These are phyloP conservation scores for Penicillium bialowiezense DNA, from an alignment of 495 filamentous ascomycete genomes.

Conservation along the genomic window DNA sequence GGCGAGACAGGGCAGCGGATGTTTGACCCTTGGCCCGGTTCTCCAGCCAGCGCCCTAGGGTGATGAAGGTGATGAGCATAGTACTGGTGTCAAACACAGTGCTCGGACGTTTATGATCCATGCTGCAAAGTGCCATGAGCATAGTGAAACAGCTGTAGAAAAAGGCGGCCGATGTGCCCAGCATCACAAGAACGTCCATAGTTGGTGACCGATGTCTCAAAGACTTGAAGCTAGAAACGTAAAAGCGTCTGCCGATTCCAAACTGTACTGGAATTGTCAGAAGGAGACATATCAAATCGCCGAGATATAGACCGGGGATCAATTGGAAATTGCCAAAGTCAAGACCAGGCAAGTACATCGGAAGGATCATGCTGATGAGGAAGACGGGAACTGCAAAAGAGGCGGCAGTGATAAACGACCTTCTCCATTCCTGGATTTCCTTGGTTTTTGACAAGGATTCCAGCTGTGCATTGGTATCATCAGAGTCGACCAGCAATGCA, in stretches of 20 bases:
- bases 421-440: constrained; percentile 90
- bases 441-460: constrained; percentile 94
- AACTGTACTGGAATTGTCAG: constrained; percentile 95
- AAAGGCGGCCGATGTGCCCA: constrained; percentile 96
- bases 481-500: constrained; percentile 81
- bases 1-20: constrained; percentile 85
- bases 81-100: constrained; percentile 97
- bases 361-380: constrained; percentile 85
- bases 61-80: constrained; percentile 97
- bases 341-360: constrained; percentile 68
- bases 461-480: constrained; percentile 95
- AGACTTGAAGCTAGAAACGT: constrained; percentile 84
- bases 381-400: constrained; percentile 90
- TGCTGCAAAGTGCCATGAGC: constrained; percentile 67
- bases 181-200: constrained; percentile 94
- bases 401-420: constrained; percentile 69
- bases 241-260: constrained; percentile 91
- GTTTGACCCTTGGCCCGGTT: constrained; percentile 97
- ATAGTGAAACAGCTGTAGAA: constrained; percentile 94
- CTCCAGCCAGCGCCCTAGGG: constrained; percentile 86
- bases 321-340: constrained; percentile 70
- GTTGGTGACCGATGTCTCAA: constrained; percentile 86
- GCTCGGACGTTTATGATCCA: constrained; percentile 71
- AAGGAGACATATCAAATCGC: constrained; percentile 76
- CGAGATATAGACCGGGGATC: constrained; percentile 75